These are phyloP conservation scores for Corynascus novoguineensis DNA, from an alignment of 495 filamentous ascomycete genomes.

Conservation along the genomic window DNA sequence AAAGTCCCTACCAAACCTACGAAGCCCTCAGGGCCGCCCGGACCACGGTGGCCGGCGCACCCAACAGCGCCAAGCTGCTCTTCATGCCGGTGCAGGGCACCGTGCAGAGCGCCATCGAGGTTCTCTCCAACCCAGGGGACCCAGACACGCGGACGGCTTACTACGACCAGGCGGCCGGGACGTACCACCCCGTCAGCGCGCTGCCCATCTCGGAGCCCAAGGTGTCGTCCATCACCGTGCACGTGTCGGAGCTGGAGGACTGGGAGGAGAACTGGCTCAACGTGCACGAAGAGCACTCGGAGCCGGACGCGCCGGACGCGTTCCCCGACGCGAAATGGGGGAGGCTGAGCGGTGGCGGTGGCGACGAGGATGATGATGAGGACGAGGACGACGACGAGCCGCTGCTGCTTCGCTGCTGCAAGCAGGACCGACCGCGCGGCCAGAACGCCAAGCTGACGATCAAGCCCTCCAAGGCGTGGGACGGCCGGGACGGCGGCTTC, in stretches of 20 bases:
- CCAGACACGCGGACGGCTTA: neutral
- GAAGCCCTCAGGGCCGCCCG: neutral
- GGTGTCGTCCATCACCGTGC: neutral
- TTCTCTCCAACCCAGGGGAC: neutral
- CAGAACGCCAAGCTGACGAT: neutral
- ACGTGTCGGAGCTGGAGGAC: neutral
- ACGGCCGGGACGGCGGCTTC: neutral
- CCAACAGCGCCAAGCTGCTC: neutral
- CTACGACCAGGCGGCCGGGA: neutral
- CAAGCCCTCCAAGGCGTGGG: slow-evolving; percentile 1
- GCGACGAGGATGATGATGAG: neutral
- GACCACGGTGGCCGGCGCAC: neutral
- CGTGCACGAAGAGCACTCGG: neutral
- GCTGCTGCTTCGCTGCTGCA: neutral
- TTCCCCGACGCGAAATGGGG: neutral
- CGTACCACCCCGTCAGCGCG: neutral
- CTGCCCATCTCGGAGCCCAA: neutral
- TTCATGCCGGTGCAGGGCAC: neutral
- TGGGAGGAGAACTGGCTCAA: slow-evolving; percentile 3
- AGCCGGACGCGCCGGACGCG: neutral
- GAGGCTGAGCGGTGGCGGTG: neutral
- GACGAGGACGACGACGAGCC: neutral
- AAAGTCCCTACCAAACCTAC: neutral
- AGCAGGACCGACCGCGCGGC: neutral
- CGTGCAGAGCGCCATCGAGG: neutral